Percentiles rank a stretch among this genome's conserved stretches.
Evolutionary conservation across 768 basidiomycete species (phyloP).

Genomic region (Lentinus brumalis): DNA sequence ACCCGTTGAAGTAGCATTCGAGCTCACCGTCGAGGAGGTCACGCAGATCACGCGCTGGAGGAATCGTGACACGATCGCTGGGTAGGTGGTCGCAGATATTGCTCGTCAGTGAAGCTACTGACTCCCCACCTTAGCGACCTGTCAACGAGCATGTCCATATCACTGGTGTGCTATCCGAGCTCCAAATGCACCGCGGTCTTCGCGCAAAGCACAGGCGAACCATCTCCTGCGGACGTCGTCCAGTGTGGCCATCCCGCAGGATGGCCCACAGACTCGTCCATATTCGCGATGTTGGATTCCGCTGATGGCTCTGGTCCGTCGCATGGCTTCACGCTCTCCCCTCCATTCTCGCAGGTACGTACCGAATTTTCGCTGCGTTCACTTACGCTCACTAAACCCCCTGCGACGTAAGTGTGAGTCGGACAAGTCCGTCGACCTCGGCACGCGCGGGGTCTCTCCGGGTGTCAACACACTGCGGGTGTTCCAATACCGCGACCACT

Average conservation of each 20-base stretch:
- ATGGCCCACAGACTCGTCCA: constrained; percentile 15
- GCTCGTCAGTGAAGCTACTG: background rate
- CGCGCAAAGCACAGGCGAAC: background rate
- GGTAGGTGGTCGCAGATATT: background rate
- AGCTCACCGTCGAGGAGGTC: constrained; percentile 12
- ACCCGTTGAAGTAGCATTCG: constrained; percentile 9
- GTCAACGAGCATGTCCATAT: constrained; percentile 16
- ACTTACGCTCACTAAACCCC: background rate
- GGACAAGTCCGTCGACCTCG: constrained; percentile 16
- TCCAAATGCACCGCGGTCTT: constrained; percentile 1
- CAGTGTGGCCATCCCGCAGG: background rate
- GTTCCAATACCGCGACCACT: constrained; percentile 19
- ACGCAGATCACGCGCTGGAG: constrained; percentile 15
- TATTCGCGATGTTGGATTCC: constrained; percentile 1
- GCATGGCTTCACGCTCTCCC: constrained; percentile 8
- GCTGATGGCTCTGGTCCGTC: background rate
- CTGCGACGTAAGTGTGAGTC: background rate
- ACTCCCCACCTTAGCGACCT: constrained; percentile 3
- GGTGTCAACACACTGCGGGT: constrained; percentile 21
- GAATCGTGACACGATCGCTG: background rate
- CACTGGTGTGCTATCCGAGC: constrained; percentile 14
- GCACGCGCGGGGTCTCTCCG: background rate
- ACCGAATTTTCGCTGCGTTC: background rate
- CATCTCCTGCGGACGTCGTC: background rate
- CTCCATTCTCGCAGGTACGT: constrained; percentile 19